These are phyloP conservation scores for Beauveria scarabaeidicola DNA, from an alignment of 2,329 filamentous ascomycete species.

Conservation along the genomic window DNA sequence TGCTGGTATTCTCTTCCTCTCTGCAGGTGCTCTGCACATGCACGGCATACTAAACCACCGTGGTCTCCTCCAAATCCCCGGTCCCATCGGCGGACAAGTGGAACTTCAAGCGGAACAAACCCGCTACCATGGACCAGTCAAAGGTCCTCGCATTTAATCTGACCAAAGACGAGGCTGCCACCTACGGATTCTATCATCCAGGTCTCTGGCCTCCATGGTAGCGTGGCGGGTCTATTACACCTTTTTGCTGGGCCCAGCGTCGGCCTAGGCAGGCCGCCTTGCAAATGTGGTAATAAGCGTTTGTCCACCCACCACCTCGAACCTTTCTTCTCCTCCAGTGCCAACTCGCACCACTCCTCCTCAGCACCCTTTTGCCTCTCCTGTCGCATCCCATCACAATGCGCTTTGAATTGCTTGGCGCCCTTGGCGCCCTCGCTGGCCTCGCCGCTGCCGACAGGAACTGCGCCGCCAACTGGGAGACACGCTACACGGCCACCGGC, in stretches of 20 bases:
- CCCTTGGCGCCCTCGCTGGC: conserved; percentile 20
- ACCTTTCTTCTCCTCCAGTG: background rate
- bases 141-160: background rate
- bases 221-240: background rate
- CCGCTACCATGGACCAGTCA: background rate
- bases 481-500: conserved; percentile 42
- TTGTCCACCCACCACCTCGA: background rate
- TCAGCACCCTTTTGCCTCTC: background rate
- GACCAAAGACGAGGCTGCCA: background rate
- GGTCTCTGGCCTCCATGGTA: background rate
- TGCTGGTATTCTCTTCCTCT: background rate
- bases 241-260: background rate
- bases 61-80: background rate
- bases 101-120: background rate
- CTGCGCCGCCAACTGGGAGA: conserved; percentile 24
- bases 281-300: background rate
- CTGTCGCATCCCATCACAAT: background rate
- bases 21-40: background rate
- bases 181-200: no score
- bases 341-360: background rate
- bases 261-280: background rate
- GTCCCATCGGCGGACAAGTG: background rate
- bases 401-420: conserved; percentile 10
- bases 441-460: conserved; percentile 18
- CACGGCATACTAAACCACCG: background rate